Conservation (phyloP, 306 rosid genomes). For the Ormosia emarginata region DNA sequence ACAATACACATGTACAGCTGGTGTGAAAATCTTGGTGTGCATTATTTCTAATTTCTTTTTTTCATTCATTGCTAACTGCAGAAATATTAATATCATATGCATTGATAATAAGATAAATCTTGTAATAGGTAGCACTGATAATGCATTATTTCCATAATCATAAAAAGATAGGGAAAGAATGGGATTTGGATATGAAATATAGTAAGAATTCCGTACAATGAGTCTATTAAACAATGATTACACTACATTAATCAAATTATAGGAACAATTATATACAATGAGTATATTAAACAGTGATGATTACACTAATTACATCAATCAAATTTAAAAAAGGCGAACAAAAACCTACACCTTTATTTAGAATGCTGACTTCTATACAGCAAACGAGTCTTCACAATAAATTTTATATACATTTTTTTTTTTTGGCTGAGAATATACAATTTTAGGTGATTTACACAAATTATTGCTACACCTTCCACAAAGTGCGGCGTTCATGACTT, state of each 20-base stretch:
- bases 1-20: no score
- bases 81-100: not conserved
- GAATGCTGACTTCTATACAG: conserved; percentile 21
- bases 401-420: not conserved
- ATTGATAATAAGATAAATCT: not conserved
- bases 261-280: not conserved
- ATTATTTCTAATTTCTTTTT: no score
- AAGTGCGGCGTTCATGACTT: conserved; percentile 35
- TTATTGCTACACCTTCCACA: conserved; percentile 30
- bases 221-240: not conserved
- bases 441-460: not conserved
- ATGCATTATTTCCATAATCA: not conserved
- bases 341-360: conserved; percentile 33
- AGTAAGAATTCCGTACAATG: not conserved
- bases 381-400: not conserved
- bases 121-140: not conserved
- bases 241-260: not conserved
- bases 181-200: not conserved
- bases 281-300: not conserved
- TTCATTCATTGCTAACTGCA: not conserved
- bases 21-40: no score
- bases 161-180: not conserved
- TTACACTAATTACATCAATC: not conserved
- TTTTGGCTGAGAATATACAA: not conserved
- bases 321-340: conserved; percentile 29